These are phyloP conservation scores for Colletotrichum tofieldiae DNA, from an alignment of 2,329 filamentous ascomycete species.

Conservation along the genomic window DNA sequence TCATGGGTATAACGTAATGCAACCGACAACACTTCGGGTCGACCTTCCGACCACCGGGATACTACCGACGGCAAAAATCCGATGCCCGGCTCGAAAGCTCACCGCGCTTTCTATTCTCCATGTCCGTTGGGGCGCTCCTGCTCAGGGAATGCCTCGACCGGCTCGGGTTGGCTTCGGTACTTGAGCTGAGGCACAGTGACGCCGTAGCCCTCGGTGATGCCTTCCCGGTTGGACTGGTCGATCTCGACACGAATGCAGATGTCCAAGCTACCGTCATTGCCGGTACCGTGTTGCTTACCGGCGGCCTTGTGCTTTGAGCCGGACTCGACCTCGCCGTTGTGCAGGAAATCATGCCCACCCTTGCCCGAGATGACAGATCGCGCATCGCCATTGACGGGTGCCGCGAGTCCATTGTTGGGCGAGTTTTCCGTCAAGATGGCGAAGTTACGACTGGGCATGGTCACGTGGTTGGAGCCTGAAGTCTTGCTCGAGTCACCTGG, in stretches of 20 bases:
- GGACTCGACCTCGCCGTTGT: constrained; percentile 82
- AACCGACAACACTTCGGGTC: constrained; percentile 24
- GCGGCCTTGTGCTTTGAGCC: constrained; percentile 86
- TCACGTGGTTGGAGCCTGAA: constrained; percentile 83
- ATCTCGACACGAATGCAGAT: constrained; percentile 91
- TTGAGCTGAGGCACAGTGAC: constrained; percentile 84
- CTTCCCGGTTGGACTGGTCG: constrained; percentile 84
- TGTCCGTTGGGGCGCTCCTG: constrained; percentile 31
- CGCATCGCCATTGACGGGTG: constrained; percentile 44
- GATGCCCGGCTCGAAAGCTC: not conserved
- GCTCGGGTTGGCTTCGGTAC: constrained; percentile 51
- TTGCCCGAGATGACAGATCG: constrained; percentile 59
- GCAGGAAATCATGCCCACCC: constrained; percentile 80
- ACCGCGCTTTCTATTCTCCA: constrained; percentile 23
- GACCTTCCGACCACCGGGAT: constrained; percentile 16
- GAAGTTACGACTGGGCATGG: constrained; percentile 95
- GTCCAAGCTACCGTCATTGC: constrained; percentile 77
- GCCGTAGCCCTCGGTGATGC: constrained; percentile 86
- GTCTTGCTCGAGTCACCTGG: constrained; percentile 85
- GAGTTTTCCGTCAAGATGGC: constrained; percentile 91
- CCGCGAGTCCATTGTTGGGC: constrained; percentile 63
- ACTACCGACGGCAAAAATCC: not conserved
- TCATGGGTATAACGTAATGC: constrained; percentile 40
- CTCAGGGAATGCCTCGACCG: constrained; percentile 40
- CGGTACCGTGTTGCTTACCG: constrained; percentile 66